Evolutionary conservation across 768 basidiomycete genomes (phyloP).

Genomic region (Clathrus columnatus): DNA sequence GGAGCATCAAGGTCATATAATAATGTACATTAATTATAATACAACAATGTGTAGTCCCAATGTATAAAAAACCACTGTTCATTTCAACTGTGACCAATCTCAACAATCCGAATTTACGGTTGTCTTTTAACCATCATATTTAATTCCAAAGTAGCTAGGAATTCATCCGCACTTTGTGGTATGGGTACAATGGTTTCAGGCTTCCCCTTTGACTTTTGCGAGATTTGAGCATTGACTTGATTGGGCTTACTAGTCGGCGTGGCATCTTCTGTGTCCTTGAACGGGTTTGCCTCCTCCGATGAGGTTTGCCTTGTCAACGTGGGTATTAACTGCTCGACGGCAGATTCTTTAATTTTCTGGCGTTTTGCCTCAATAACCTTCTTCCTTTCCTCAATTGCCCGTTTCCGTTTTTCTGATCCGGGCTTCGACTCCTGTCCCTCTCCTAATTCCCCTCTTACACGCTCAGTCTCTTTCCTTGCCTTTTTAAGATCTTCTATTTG

Average conservation of each 20-base stretch:
- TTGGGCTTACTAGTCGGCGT: constrained; percentile 3
- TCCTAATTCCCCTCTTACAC: too few relatives aligned
- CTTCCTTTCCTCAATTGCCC: constrained; percentile 70
- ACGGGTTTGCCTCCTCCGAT: constrained; percentile 1
- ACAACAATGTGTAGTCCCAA: too few relatives aligned
- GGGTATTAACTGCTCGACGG: background rate
- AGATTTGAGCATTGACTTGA: constrained; percentile 13
- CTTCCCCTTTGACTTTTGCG: constrained; percentile 22
- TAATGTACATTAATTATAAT: too few relatives aligned
- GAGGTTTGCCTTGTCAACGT: background rate
- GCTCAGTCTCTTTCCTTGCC: constrained; percentile 64
- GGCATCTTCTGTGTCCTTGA: constrained; percentile 11
- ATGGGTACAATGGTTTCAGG: constrained; percentile 12
- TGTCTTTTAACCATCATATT: constrained; percentile 32
- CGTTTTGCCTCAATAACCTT: constrained; percentile 57
- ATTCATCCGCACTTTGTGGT: constrained; percentile 46
- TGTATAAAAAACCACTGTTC: too few relatives aligned
- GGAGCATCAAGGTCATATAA: too few relatives aligned
- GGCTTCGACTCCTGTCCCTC: constrained; percentile 49
- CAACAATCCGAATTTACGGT: too few relatives aligned
- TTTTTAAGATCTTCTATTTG: constrained; percentile 79
- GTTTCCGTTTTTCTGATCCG: constrained; percentile 28
- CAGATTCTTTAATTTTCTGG: constrained; percentile 34
- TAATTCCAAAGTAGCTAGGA: constrained; percentile 55
- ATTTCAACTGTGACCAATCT: too few relatives aligned